Conservation (phyloP, 2,329 filamentous ascomycete species). For the Cladosporium sp. region DNA sequence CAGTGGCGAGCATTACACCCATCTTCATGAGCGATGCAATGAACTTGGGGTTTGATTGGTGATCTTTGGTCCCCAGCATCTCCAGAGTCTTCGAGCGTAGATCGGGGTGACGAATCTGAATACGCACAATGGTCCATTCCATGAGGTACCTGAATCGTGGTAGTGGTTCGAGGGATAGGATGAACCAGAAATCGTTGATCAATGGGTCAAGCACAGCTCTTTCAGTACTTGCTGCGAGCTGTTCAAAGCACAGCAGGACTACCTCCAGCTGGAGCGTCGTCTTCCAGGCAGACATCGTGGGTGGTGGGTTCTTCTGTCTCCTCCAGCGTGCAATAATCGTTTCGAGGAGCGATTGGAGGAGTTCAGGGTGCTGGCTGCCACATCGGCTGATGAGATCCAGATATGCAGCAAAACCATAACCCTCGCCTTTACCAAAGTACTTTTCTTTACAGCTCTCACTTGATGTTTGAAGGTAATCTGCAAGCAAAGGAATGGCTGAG, state of each 20-base stretch:
- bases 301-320: constrained; percentile 37
- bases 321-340: constrained; percentile 32
- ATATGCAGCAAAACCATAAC: constrained; percentile 39
- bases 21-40: constrained; percentile 44
- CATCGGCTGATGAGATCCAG: constrained; percentile 41
- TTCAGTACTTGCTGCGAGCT: constrained; percentile 17
- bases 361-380: constrained; percentile 15
- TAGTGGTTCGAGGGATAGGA: constrained; percentile 41
- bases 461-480: constrained; percentile 24
- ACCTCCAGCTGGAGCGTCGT: constrained; percentile 43
- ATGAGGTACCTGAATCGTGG: constrained; percentile 43
- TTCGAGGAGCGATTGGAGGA: constrained; percentile 29
- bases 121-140: constrained; percentile 43
- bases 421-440: constrained; percentile 41
- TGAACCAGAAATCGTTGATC: constrained; percentile 33
- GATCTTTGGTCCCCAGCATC: constrained; percentile 35
- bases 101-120: constrained; percentile 32
- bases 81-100: constrained; percentile 31
- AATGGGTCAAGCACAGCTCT: constrained; percentile 22
- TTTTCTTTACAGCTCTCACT: constrained; percentile 29
- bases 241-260: constrained; percentile 39
- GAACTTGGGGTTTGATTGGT: constrained; percentile 43
- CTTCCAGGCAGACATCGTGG: constrained; percentile 44
- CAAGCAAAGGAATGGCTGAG: constrained; percentile 29
- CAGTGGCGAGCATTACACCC: constrained; percentile 36